Evolutionary conservation across 1,139 yeast species (phyloP).

Genomic region (Blastobotrys indianensis): DNA sequence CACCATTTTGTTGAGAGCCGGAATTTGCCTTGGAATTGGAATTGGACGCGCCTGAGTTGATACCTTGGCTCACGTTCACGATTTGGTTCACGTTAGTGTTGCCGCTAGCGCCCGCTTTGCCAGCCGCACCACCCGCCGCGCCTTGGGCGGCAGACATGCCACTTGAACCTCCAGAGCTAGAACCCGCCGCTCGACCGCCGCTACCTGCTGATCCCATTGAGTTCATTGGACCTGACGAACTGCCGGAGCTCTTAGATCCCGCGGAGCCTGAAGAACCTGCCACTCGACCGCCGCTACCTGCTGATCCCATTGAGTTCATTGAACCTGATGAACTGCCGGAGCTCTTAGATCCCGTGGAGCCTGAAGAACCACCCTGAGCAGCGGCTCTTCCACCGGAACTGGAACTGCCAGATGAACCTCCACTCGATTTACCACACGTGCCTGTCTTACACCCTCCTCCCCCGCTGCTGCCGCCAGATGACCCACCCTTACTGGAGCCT

Average conservation of each 20-base stretch:
- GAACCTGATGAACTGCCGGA: neutral
- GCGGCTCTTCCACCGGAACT: neutral
- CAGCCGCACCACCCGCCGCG: too few relatives aligned
- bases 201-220: neutral
- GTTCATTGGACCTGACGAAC: neutral
- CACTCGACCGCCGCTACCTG: neutral
- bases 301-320: neutral
- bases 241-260: neutral
- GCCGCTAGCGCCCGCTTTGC: too few relatives aligned
- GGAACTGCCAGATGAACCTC: neutral
- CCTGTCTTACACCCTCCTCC: neutral
- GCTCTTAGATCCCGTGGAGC: neutral
- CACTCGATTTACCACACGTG: neutral
- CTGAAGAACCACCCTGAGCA: constrained; percentile 1
- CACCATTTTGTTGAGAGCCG: too few relatives aligned
- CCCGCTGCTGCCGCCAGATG: neutral
- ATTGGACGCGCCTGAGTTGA: too few relatives aligned
- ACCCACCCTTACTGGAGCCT: neutral
- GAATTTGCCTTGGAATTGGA: too few relatives aligned
- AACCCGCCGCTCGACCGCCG: neutral
- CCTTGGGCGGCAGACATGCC: neutral
- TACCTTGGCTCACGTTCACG: too few relatives aligned
- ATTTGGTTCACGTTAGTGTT: too few relatives aligned
- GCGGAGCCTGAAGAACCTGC: neutral
- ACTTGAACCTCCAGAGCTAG: neutral